Percentiles rank a stretch among this genome's conserved stretches.
These are phyloP conservation scores for Lachancea fermentati DNA, from an alignment of 805 yeast species.

Conservation along the genomic window DNA sequence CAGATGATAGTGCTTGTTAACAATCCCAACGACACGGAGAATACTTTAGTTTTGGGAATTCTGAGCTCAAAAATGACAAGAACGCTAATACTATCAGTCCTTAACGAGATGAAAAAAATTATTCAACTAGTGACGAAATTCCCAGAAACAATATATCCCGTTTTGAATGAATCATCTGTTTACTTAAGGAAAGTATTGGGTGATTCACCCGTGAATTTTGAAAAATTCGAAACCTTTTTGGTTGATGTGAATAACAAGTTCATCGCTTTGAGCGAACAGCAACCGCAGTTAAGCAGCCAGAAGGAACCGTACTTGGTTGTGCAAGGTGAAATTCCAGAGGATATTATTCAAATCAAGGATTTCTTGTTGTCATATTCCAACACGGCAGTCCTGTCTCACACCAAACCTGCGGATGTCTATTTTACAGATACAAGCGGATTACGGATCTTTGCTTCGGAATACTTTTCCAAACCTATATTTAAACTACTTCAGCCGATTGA, in stretches of 20 bases:
- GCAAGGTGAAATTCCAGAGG: constrained; percentile 57
- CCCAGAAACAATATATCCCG: constrained; percentile 45
- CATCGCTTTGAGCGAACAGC: constrained; percentile 28
- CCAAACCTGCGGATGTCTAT: constrained; percentile 27
- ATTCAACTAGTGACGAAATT: constrained; percentile 49
- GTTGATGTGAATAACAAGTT: constrained; percentile 45
- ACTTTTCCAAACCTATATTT: constrained; percentile 28
- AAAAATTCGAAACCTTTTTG: constrained; percentile 53
- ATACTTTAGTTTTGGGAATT: constrained; percentile 50
- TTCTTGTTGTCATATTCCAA: constrained; percentile 26
- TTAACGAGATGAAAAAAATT: constrained; percentile 60
- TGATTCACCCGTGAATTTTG: constrained; percentile 50
- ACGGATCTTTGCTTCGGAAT: constrained; percentile 27
- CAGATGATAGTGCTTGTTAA: constrained; percentile 51
- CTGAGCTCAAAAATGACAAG: constrained; percentile 66
- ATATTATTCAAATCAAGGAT: constrained; percentile 27
- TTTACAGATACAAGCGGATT: constrained; percentile 30
- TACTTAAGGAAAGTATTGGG: constrained; percentile 27
- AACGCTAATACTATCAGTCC: constrained; percentile 57
- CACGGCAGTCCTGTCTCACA: constrained; percentile 26
- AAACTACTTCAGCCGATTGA: constrained; percentile 34
- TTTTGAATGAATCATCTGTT: constrained; percentile 30
- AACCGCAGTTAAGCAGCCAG: constrained; percentile 12
- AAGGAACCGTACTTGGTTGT: constrained; percentile 40
- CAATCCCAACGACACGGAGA: constrained; percentile 18